phyloP scores from a whole-genome alignment of 352 stramenopile species.

The Albugo laibachii region DNA sequence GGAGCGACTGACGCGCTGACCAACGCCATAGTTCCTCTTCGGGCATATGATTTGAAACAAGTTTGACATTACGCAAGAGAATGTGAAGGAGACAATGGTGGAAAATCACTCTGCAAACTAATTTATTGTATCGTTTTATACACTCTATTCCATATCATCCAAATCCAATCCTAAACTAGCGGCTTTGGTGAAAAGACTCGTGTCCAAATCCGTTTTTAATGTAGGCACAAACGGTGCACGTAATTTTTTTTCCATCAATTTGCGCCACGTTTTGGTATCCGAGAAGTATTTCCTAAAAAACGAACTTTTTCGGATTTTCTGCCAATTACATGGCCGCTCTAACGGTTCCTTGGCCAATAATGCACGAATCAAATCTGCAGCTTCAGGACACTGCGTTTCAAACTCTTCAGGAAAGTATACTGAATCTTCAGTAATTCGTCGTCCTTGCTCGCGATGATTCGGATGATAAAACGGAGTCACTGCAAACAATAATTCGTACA shows the following conservation, averaged over 20 bases:
- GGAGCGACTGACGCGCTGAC: slow-evolving; percentile 39
- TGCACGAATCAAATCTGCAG: slow-evolving; percentile 20
- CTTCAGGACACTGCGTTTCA: slow-evolving; percentile 15
- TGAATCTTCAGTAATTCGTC: slow-evolving; percentile 32
- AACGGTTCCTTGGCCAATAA: slow-evolving; percentile 29
- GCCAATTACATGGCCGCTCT: slow-evolving; percentile 19
- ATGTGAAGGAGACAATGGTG: too few relatives aligned
- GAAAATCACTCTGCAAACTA: too few relatives aligned
- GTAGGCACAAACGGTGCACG: slow-evolving; percentile 33
- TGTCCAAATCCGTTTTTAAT: slow-evolving; percentile 37
- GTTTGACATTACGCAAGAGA: slow-evolving; percentile 11
- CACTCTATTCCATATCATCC: too few relatives aligned
- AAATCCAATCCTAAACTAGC: too few relatives aligned
- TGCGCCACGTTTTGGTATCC: slow-evolving; percentile 17
- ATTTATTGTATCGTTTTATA: too few relatives aligned
- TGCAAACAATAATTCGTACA: slow-evolving; percentile 46
- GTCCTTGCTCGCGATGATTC: slow-evolving; percentile 46
- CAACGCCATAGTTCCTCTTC: slow-evolving; percentile 47
- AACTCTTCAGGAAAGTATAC: slow-evolving; percentile 37
- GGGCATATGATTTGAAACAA: slow-evolving; percentile 55
- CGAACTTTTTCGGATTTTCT: slow-evolving; percentile 14
- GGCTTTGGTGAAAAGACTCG: slow-evolving; percentile 34
- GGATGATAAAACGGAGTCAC: slow-evolving; percentile 73
- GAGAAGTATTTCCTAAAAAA: slow-evolving; percentile 37
- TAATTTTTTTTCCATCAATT: slow-evolving; percentile 18